phyloP scores from a whole-genome alignment of 2,329 filamentous ascomycete genomes.

The Thielaviopsis euricoi region DNA sequence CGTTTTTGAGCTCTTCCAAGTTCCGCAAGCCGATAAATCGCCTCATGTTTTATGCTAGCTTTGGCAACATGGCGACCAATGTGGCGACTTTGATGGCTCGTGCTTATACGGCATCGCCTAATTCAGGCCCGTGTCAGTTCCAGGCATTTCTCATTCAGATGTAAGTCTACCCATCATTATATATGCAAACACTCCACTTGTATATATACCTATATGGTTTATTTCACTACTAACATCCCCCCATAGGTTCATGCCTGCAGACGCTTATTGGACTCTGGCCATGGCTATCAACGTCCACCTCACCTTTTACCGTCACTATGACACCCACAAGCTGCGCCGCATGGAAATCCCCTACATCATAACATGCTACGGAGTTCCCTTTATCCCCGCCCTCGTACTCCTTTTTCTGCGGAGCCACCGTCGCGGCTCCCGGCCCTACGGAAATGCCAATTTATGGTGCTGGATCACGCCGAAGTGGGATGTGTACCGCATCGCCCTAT shows the following conservation, averaged over 20 bases:
- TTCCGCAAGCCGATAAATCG: slow-evolving; percentile 83
- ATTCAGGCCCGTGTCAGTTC: slow-evolving; percentile 46
- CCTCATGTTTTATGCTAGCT: slow-evolving; percentile 67
- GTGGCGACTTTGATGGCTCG: slow-evolving; percentile 59
- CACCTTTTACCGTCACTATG: slow-evolving; percentile 56
- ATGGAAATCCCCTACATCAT: slow-evolving; percentile 53
- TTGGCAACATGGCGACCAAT: slow-evolving; percentile 66
- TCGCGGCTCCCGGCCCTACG: slow-evolving; percentile 44
- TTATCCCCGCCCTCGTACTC: slow-evolving; percentile 45
- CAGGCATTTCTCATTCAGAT: slow-evolving; percentile 72
- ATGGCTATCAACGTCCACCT: slow-evolving; percentile 71
- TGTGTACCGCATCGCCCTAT: slow-evolving; percentile 49
- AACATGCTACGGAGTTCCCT: slow-evolving; percentile 52
- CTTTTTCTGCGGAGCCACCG: slow-evolving; percentile 38
- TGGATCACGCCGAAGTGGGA: slow-evolving; percentile 52
- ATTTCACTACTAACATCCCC: background rate
- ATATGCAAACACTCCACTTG: too few species aligned
- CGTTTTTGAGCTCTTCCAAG: slow-evolving; percentile 47
- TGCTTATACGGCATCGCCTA: slow-evolving; percentile 33
- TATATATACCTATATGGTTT: background rate
- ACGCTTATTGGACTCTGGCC: slow-evolving; percentile 55
- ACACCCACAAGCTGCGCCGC: slow-evolving; percentile 39
- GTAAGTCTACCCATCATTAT: slow-evolving; percentile 29
- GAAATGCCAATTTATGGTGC: slow-evolving; percentile 61
- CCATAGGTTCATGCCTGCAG: slow-evolving; percentile 52